Percentiles rank a stretch among this genome's conserved stretches.
Conservation (phyloP, 1,284 basidiomycete species). For the Anthracocystis panici-leucophaei region DNA sequence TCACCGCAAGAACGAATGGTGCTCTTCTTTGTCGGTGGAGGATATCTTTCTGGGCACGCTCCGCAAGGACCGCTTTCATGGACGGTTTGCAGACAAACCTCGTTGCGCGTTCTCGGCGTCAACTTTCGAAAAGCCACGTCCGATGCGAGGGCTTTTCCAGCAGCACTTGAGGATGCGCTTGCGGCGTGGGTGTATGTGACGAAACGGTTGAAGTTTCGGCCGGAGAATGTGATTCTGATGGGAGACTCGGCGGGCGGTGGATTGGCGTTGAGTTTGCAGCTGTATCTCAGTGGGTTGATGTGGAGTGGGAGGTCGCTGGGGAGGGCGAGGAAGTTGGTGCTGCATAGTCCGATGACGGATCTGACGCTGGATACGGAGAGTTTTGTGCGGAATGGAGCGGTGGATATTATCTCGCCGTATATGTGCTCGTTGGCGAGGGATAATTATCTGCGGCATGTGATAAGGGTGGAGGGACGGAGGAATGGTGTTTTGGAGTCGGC, state of each 20-base stretch:
- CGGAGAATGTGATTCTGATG: constrained; percentile 40
- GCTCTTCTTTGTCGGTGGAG: constrained; percentile 43
- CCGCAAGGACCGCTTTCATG: constrained; percentile 27
- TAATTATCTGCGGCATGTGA: constrained; percentile 36
- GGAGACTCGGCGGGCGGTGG: constrained; percentile 35
- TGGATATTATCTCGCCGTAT: constrained; percentile 33
- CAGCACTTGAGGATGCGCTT: constrained; percentile 36
- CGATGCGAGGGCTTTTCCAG: constrained; percentile 18
- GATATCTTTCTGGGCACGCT: constrained; percentile 30
- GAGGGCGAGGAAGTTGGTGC: constrained; percentile 22
- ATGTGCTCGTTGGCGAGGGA: constrained; percentile 37
- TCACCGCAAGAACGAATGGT: constrained; percentile 28
- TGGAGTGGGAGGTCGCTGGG: constrained; percentile 17
- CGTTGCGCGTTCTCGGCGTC: constrained; percentile 37
- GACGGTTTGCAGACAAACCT: constrained; percentile 36
- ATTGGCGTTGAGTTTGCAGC: constrained; percentile 20
- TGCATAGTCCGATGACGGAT: constrained; percentile 38
- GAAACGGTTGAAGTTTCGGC: constrained; percentile 21
- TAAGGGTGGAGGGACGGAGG: constrained; percentile 6
- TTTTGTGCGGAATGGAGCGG: constrained; percentile 11
- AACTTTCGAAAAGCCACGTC: constrained; percentile 36
- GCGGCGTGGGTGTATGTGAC: constrained; percentile 43
- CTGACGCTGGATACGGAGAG: constrained; percentile 18
- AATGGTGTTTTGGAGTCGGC: neutral
- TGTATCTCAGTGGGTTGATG: constrained; percentile 24